Evolutionary conservation across 352 stramenopile genomes (phyloP).

Genomic region (Globisporangium lucens): DNA sequence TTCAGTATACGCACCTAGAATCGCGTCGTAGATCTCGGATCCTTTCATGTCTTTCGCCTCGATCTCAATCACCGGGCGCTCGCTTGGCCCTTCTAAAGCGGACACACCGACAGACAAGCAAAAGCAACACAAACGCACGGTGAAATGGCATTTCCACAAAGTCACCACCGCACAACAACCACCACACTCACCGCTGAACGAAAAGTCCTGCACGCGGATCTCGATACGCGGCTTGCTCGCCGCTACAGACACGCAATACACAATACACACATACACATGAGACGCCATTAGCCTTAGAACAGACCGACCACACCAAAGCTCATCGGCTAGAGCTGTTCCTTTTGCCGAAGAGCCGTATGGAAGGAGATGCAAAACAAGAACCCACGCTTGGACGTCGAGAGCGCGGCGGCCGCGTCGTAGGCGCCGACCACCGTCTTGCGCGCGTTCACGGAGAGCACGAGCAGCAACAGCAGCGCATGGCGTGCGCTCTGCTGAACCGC

Average conservation of each 20-base stretch:
- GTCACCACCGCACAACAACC: not conserved
- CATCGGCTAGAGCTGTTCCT: too few relatives aligned
- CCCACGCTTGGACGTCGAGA: slow-evolving; percentile 14
- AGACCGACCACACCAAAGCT: not conserved
- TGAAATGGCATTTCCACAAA: slow-evolving; percentile 10
- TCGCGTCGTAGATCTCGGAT: slow-evolving; percentile 47
- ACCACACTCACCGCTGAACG: slow-evolving; percentile 15
- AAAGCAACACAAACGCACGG: not conserved
- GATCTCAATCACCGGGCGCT: slow-evolving; percentile 45
- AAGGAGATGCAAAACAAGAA: not conserved
- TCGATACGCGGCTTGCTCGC: slow-evolving; percentile 17
- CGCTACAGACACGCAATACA: slow-evolving; percentile 12
- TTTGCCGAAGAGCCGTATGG: not conserved
- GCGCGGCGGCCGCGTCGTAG: slow-evolving; percentile 15
- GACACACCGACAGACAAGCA: not conserved
- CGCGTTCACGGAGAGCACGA: slow-evolving; percentile 27
- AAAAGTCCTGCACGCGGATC: slow-evolving; percentile 19
- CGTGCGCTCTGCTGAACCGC: slow-evolving; percentile 5
- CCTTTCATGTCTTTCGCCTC: slow-evolving; percentile 49
- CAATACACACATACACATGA: not conserved
- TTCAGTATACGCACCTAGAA: slow-evolving; percentile 24
- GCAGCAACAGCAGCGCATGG: slow-evolving; percentile 26
- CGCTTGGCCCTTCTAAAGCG: slow-evolving; percentile 36
- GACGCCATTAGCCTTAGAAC: not conserved
- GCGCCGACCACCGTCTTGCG: slow-evolving; percentile 24